Base-by-base conservation (phyloP, 2,329 filamentous ascomycete genomes). In the Scedosporium minutisporum region DNA sequence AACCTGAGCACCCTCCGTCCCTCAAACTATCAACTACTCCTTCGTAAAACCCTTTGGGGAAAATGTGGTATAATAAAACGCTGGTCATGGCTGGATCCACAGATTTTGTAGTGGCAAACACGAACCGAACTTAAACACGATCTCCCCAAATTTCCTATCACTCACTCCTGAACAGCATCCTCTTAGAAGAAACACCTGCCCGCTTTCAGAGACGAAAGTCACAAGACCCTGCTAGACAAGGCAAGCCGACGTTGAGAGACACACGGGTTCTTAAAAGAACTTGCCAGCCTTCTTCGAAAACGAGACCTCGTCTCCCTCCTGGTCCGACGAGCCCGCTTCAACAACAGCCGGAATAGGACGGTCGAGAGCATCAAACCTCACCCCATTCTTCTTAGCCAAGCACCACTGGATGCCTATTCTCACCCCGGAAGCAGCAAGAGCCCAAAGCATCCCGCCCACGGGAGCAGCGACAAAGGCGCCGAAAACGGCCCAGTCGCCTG, bases 381-480 rank as follows among this genome's bases (percentile, higher is more conserved):
- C 75, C 2, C 87, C 86, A n/a, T 75, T 79, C 18, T 75, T 67
- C 74, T 80, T 87, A 10, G 88, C 83, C 65, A 76, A 68, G 27
- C 80, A 63, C 68, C 79, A 91, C 67, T 86, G 83, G 60, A 82
- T 81, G 0, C 74, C 71, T 48, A 93, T 72, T 29, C 90, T 81
- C 51, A 86, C 68, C 14, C 69, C 79, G 42, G 89, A 80, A 4
- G 87, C 88, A 2, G 78, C 82, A 51, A 86, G 80, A 0, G 85
- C 88, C 82, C 87, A 93, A 41, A 93, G 74, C 18, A 93, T 69
- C 23, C 88, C 88, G 1, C 90, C 90, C 2, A 93, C 75, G 0
- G 90, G 90, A 0, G 90, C 90, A 9, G 88, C 89, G 4, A 93
- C 87, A 69, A 93, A 95, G 4, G 90, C 89, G 68, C 90, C 90